Base-by-base conservation (phyloP, 768 basidiomycete genomes). In the Sistotremastrum suecicum region DNA sequence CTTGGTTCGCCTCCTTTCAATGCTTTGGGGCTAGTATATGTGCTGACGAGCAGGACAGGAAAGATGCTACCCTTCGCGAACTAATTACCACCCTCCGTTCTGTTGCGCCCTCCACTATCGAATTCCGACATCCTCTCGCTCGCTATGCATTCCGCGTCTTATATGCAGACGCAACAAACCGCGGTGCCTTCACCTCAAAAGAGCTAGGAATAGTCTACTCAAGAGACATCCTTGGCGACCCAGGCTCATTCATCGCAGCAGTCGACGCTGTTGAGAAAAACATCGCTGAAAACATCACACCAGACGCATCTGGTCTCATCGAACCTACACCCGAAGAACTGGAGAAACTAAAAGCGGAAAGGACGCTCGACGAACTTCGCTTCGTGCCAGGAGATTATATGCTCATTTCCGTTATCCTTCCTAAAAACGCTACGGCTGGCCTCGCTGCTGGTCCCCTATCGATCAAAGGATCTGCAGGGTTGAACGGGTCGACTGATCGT, bases 371-470 rank as follows among this genome's bases (percentile, higher is more conserved):
- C 39, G 83, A 86, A 50, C 66, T 89, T 30, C 69, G 82, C 35
- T 83, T 89, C 54, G 70, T 85, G 0, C 84, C 85, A 0, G 86
- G 86, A 11, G 86, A 89, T 55, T 86, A 76, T 53, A 71, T 89
- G 36, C 73, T 76, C 52, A 67, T 88, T 41, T 70, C 81, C n/a
- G 76, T 89, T 29, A 58, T 81, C 31, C 69, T 88, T 37, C 86
- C 86, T 9, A 85, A 83, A 63, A 74, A 74, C 50, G 63, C 60
- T 5, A 56, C 59, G 34, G 68, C 65, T 4, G 60, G 68, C 11
- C 53, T 54, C 7, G 70, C 73, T 3, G 67, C 61, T 5, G 82
- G 82, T 47, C 37, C 41, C 1, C 56, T 70, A 9, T 55, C 67
- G 10, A 70, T 73, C 61, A 79, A 76, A 58, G 73, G 65, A 34